Base-by-base conservation (phyloP, 768 basidiomycete genomes). In the Termitomyces sp. region DNA sequence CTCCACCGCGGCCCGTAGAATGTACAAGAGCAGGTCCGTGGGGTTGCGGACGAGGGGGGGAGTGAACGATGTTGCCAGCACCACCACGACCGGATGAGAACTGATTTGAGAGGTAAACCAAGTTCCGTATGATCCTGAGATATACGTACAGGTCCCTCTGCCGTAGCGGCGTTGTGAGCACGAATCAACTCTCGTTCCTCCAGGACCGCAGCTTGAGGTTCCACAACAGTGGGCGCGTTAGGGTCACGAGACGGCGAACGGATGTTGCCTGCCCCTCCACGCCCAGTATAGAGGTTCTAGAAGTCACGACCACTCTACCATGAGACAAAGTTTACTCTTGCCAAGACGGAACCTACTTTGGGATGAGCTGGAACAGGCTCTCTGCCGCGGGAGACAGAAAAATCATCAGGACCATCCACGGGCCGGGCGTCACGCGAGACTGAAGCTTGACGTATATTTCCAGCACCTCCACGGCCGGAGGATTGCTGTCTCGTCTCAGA, bases 231-330 rank as follows among this genome's bases (percentile, higher is more conserved):
- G 1, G 69, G 65, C 53, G 54, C 53, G 15, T 33, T 31, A 18
- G 63, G 64, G 41, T 84, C 86, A 36, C 85, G 81, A 24, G 90
- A 90, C 0, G 85, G 86, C 2, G 90, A 88, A 56, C 89, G 85
- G 51, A 94, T 85, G 77, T 95, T 95, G 9, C 92, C 93, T 8
- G 81, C 81, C 16, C 93, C 93, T 28, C 93, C 92, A 51, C 92
- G 84, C 12, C 93, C 93, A 44, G 80, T 80, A 20, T 83, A 85
- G 61, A 73, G 75, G 18, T 78, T 57, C 73, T 83, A 62, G 6
- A 15, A 45, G 24, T 22, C 18, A 33, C 16, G 12, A 62, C 2
- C 26, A 29, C n/a, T 20, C n/a, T 39, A 29, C 29, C 37, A 28
- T 39, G 28, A n/a, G 51, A 37, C 26, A 9, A 10, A n/a, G 18